A percentile compares a stretch with the other conserved stretches of the same genome.
Conservation (phyloP, 2,329 filamentous ascomycete species). For the Colletotrichum cuscutae region DNA sequence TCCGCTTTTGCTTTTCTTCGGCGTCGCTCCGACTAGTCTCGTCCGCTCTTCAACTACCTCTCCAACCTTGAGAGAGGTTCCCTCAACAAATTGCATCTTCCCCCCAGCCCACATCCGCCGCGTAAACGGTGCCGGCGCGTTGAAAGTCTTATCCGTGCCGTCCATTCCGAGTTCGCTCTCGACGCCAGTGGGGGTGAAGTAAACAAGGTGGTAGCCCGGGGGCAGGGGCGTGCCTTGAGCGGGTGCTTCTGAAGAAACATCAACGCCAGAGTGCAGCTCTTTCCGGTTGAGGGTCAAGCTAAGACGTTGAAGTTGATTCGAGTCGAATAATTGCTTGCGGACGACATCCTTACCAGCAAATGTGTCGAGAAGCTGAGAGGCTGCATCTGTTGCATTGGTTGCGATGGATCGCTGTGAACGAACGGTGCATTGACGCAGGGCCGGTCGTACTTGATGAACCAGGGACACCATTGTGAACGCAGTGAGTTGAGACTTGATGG, state of each 20-base stretch:
- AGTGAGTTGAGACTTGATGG: background rate
- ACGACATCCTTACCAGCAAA: constrained; percentile 42
- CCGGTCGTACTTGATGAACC: background rate
- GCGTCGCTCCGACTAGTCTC: constrained; percentile 60
- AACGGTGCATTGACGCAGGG: background rate
- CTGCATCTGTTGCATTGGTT: constrained; percentile 37
- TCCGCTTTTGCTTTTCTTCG: constrained; percentile 65
- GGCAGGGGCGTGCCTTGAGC: constrained; percentile 61
- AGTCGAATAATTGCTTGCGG: constrained; percentile 64
- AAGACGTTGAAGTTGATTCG: constrained; percentile 72
- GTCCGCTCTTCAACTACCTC: constrained; percentile 68
- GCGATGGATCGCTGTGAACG: background rate
- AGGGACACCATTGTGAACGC: constrained; percentile 1
- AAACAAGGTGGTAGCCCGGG: constrained; percentile 70
- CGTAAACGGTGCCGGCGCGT: constrained; percentile 68
- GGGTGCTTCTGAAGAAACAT: constrained; percentile 51
- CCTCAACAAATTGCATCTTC: constrained; percentile 59
- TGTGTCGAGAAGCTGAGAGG: constrained; percentile 44
- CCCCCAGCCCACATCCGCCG: constrained; percentile 77
- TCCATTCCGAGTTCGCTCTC: constrained; percentile 67
- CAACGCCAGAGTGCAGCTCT: constrained; percentile 48
- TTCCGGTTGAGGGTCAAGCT: constrained; percentile 66
- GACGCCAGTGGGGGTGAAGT: constrained; percentile 68
- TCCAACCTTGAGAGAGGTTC: constrained; percentile 57
- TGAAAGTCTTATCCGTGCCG: constrained; percentile 70